These are phyloP conservation scores for Orbilia ellipsospora DNA, from an alignment of 2,329 filamentous ascomycete species.

Conservation along the genomic window DNA sequence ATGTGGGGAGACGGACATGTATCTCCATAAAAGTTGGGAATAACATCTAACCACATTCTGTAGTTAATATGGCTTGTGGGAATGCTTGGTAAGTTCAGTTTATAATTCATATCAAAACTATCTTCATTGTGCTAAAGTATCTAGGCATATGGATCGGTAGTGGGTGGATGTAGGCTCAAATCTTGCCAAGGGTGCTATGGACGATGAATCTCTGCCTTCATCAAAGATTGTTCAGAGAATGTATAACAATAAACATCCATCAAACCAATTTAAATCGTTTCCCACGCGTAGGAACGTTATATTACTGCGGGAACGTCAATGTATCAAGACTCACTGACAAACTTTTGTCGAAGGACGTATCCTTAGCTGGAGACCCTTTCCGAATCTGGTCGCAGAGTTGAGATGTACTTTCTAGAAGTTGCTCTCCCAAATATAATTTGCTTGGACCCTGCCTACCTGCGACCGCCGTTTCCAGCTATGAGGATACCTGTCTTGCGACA, in stretches of 20 bases:
- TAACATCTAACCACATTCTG: too few relatives aligned
- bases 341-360: slow-evolving; percentile 64
- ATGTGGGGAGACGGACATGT: too few relatives aligned
- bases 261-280: slow-evolving; percentile 64
- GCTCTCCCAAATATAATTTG: slow-evolving; percentile 66
- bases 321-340: not conserved
- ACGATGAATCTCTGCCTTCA: slow-evolving; percentile 62
- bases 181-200: slow-evolving; percentile 62
- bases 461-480: slow-evolving; percentile 66
- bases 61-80: too few relatives aligned
- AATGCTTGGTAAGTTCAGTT: too few relatives aligned
- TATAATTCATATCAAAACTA: not conserved
- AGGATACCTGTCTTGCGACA: slow-evolving; percentile 60
- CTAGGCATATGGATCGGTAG: too few relatives aligned
- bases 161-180: slow-evolving; percentile 15
- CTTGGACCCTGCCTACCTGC: slow-evolving; percentile 66
- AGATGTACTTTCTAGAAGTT: slow-evolving; percentile 68
- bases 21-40: too few relatives aligned
- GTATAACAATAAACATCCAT: slow-evolving; percentile 67
- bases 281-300: slow-evolving; percentile 63
- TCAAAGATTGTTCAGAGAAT: slow-evolving; percentile 64
- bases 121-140: too few relatives aligned
- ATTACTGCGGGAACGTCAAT: not conserved
- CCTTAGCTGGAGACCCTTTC: slow-evolving; percentile 62
- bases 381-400: slow-evolving; percentile 61